Conservation (phyloP, 768 basidiomycete species). For the Phanerochaete carnosa region DNA sequence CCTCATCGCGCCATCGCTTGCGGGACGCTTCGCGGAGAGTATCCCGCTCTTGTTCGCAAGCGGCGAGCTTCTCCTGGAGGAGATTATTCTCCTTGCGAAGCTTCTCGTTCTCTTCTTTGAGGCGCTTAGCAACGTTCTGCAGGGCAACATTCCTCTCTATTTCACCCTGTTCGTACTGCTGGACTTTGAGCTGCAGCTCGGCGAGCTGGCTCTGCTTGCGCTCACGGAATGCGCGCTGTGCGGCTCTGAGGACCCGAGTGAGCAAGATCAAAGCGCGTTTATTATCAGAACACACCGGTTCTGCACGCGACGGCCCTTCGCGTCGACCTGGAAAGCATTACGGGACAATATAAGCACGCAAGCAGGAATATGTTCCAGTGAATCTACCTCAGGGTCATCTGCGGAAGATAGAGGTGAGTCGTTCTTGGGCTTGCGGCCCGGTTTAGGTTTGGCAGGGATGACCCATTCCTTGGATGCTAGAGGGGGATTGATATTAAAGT, state of each 20-base stretch:
- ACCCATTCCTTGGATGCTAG: slow-evolving; percentile 89
- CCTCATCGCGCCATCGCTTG: slow-evolving; percentile 54
- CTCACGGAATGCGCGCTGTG: slow-evolving; percentile 87
- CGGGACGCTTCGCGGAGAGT: slow-evolving; percentile 34
- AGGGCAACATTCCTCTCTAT: slow-evolving; percentile 83
- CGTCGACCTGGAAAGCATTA: slow-evolving; percentile 34
- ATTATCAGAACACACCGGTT: slow-evolving; percentile 51
- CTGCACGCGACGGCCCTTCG: slow-evolving; percentile 69
- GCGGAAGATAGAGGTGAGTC: slow-evolving; percentile 39
- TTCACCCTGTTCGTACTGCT: slow-evolving; percentile 87
- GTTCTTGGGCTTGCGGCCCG: slow-evolving; percentile 85
- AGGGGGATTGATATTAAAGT: slow-evolving; percentile 10
- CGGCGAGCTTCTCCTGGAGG: slow-evolving; percentile 43
- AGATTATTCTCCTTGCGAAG: slow-evolving; percentile 64
- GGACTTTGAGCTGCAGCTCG: slow-evolving; percentile 81
- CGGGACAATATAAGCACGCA: slow-evolving; percentile 13
- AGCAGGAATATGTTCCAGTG: not conserved
- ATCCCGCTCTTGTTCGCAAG: slow-evolving; percentile 23
- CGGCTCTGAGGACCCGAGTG: slow-evolving; percentile 48
- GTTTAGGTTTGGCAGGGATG: slow-evolving; percentile 82
- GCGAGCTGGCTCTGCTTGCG: slow-evolving; percentile 86
- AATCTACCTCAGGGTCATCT: slow-evolving; percentile 46
- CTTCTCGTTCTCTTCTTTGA: slow-evolving; percentile 83
- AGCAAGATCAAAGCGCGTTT: not conserved
- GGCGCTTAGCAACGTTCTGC: slow-evolving; percentile 76